Base-by-base conservation (phyloP, 1,139 yeast species). In the Scheffersomyces titani region DNA sequence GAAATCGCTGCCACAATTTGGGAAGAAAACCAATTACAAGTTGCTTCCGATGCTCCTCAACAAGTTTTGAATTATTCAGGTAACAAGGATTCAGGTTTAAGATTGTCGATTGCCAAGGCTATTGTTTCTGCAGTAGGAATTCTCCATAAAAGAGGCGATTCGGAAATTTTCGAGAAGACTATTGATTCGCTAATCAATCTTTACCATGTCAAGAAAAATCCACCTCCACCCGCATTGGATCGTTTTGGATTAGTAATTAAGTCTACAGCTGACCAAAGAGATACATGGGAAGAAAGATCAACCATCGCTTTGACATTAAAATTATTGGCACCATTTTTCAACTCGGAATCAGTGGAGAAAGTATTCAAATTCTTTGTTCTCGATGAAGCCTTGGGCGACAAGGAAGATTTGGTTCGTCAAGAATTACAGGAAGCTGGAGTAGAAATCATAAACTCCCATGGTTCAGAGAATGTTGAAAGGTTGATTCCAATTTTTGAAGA, bases 381-480 rank as follows among this genome's bases (percentile, higher is more conserved):
- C 19, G 83, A 82, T 40, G 82, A 84, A 52, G 89, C 92, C 0
- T 73, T 92, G 54, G 92, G 91, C 46, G 98, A 93, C 67, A 80
- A 82, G 59, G 90, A 89, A 59, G 78, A 83, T 3, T 74, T 84
- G 55, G 97, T 92, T 3, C 86, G 94, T 57, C 90, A 87, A 61
- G 96, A 90, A 68, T 81, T 93, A 70, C 92, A 92, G 67, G 94
- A 89, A 57, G 96, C 97, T n/a, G 99, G 97, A 56, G 81, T 89
- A 57, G 85, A 82, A 49, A 80, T 91, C 47, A 85, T 94, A 55
- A 80, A 86, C 52, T 65, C 70, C 2, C 89, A 88, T 62, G 97
- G 97, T 19, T 77, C 84, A 20, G 69, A 73, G 4, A 78, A 81
- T 57, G 88, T 92, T 36, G 97, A 92, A 67, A 73, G 77, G 2